Conservation (phyloP, 768 basidiomycete genomes). For the Suillus occidentalis region DNA sequence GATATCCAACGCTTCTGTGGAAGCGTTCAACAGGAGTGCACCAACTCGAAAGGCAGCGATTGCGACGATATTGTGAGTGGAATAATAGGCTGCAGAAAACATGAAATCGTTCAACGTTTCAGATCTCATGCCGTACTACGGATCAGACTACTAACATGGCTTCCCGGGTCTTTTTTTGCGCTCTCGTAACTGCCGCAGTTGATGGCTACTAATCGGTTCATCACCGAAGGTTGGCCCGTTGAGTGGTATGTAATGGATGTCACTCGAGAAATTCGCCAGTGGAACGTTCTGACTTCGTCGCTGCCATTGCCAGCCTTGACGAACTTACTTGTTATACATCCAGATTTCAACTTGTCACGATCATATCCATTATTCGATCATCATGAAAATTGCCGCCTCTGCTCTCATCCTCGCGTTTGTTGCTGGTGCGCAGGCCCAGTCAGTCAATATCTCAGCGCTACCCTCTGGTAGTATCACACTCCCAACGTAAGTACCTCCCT, state of each 20-base stretch:
- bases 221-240: neutral
- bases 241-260: neutral
- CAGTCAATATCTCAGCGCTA: neutral
- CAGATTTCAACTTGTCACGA: neutral
- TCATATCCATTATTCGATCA: neutral
- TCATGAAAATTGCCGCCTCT: conserved; percentile 1
- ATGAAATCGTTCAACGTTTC: neutral
- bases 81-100: neutral
- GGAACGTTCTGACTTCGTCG: neutral
- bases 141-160: neutral
- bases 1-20: neutral
- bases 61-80: neutral
- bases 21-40: neutral
- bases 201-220: neutral
- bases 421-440: neutral
- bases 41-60: neutral
- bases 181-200: neutral
- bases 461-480: neutral
- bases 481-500: neutral
- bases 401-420: neutral
- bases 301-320: neutral
- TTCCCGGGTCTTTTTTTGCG: neutral
- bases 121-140: neutral
- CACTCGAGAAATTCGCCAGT: neutral
- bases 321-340: neutral